Base-by-base conservation (phyloP, 331 rosid species). In the Stylosanthes scabra region DNA sequence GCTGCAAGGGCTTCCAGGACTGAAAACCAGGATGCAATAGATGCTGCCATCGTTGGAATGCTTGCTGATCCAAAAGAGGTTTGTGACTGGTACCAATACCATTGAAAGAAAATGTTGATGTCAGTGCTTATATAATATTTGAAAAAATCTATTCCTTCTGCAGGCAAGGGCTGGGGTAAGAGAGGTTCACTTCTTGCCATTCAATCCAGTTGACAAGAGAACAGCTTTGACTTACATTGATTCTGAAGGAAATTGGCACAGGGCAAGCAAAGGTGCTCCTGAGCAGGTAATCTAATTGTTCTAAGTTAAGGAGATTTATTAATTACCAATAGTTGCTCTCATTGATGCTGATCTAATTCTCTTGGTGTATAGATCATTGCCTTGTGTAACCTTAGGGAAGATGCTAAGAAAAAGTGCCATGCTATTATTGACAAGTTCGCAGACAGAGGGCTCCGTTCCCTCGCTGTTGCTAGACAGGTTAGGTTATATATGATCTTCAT, bases 51-150 rank as follows among this genome's bases (percentile, higher is more conserved):
- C 81, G 99, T 95, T 71, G 99, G 99, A 83, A 95, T 85, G 85
- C 99, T 95, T 50, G 99, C 99, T 20, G 99, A 95, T 71, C 99
- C 99, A 0, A 92, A 92, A 63, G 99, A 95, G 99, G 99, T 94
- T 52, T 66, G 41, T 34, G 15, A 27, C 71, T 15, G 25, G 56
- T 47, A 6, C 6, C 9, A 12, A 13, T 14, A 50, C 16, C 28
- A 25, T 55, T 80, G 60, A 65, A 31, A 60, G 39, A 41, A 60
- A 44, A 41, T 41, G 51, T 71, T 57, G 7, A 54, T 28, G 39
- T 20, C 41, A 28, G 20, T 73, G 71, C 28, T 55, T 60, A 16
- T 74, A 13, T 34, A 34, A 34, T 34, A 34, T 34, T 57, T 47
- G 31, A 68, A 67, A 34, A 55, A 61, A 70, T 60, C 25, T 78